phyloP scores from a whole-genome alignment of 2,329 filamentous ascomycete genomes.

The Ceratocystis destructans region DNA sequence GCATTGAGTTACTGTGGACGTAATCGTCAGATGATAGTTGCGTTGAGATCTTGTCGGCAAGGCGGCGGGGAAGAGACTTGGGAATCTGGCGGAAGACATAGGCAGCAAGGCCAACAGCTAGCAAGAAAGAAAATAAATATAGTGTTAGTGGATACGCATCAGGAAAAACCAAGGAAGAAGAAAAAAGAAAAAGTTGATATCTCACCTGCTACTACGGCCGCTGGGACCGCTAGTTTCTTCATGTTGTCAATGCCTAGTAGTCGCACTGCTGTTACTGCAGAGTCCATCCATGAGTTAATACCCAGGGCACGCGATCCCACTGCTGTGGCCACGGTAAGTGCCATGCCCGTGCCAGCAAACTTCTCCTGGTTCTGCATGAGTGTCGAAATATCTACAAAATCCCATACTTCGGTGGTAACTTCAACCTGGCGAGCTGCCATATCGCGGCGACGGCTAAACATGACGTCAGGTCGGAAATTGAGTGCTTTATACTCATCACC shows the following conservation, averaged over 20 bases:
- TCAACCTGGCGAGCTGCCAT: constrained; percentile 72
- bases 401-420: constrained; percentile 73
- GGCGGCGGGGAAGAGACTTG: constrained; percentile 69
- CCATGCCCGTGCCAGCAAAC: constrained; percentile 85
- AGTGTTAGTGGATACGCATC: constrained; percentile 17
- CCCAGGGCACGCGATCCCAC: constrained; percentile 70
- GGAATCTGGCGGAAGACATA: constrained; percentile 83
- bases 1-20: constrained; percentile 71
- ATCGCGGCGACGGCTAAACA: constrained; percentile 81
- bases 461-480: constrained; percentile 78
- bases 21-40: constrained; percentile 79
- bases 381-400: constrained; percentile 81
- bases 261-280: constrained; percentile 66
- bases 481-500: constrained; percentile 77
- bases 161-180: not conserved
- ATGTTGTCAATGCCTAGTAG: constrained; percentile 70
- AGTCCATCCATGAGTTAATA: constrained; percentile 78
- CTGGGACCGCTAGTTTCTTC: constrained; percentile 66
- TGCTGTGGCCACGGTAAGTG: constrained; percentile 77
- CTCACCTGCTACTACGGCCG: constrained; percentile 66
- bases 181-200: constrained; percentile 21
- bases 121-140: constrained; percentile 23
- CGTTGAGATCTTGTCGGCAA: constrained; percentile 69
- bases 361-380: constrained; percentile 88
- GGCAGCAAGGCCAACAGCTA: constrained; percentile 60